Conservation (phyloP, 805 yeast genomes). For the Metschnikowia reukaufii region DNA sequence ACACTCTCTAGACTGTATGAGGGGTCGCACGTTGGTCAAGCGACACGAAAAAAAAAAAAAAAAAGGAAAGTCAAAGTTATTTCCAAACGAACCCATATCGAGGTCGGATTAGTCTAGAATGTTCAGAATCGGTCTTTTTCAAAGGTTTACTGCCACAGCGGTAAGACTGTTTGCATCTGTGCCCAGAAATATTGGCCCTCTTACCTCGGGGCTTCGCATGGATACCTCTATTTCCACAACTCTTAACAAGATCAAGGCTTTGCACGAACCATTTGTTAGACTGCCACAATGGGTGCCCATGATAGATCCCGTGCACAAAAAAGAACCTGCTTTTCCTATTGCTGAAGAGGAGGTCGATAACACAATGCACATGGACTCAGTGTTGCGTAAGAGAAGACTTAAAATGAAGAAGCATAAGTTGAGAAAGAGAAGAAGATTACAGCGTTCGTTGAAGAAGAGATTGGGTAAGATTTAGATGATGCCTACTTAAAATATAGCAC, state of each 20-base stretch:
- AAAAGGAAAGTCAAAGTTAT: constrained; percentile 4
- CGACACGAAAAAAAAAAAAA: constrained; percentile 8
- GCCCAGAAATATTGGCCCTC: constrained; percentile 2
- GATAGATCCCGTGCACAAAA: constrained; percentile 7
- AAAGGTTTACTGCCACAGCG: constrained; percentile 8
- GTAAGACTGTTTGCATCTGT: constrained; percentile 12
- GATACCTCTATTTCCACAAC: constrained; percentile 7
- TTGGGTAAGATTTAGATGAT: constrained; percentile 46
- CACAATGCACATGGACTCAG: constrained; percentile 59
- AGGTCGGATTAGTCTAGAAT: constrained; percentile 1
- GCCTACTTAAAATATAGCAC: neutral
- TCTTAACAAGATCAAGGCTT: constrained; percentile 6
- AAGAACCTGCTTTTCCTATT: neutral
- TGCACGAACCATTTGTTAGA: constrained; percentile 3
- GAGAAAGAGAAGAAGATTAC: constrained; percentile 94
- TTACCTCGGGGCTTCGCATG: constrained; percentile 4
- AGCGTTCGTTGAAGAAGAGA: constrained; percentile 77
- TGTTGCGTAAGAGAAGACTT: constrained; percentile 79
- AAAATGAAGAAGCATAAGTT: constrained; percentile 98
- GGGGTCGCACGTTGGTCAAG: constrained; percentile 10
- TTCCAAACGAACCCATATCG: neutral
- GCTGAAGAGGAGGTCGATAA: constrained; percentile 21
- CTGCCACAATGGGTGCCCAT: constrained; percentile 8
- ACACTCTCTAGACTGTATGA: constrained; percentile 4
- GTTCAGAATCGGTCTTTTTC: constrained; percentile 13